Evolutionary conservation across 345 rosid genomes (phyloP).

Genomic region (Syzygium aqueum): DNA sequence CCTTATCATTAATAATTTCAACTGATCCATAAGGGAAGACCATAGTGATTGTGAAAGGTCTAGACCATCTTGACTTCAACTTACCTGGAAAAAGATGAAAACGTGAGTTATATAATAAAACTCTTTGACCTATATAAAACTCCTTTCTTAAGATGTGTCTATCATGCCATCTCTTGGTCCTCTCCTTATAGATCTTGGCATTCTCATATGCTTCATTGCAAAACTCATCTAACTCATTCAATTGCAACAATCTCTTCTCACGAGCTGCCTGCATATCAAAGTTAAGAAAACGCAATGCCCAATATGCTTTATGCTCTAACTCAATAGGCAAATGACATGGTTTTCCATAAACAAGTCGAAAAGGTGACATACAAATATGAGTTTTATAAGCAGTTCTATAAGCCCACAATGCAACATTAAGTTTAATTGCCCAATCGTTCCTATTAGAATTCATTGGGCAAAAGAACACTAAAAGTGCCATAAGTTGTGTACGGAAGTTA

Average conservation of each 20-base stretch:
- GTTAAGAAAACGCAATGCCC: background rate
- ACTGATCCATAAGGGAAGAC: background rate
- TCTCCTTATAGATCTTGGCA: background rate
- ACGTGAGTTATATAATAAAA: background rate
- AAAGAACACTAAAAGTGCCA: too few relatives aligned
- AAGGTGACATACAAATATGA: background rate
- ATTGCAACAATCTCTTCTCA: background rate
- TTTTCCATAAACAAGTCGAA: background rate
- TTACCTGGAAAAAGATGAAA: background rate
- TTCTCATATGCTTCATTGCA: background rate
- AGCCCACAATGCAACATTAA: background rate
- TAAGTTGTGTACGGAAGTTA: too few relatives aligned
- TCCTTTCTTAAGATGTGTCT: background rate
- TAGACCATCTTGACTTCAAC: background rate
- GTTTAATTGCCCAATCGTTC: background rate
- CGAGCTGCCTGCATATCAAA: background rate
- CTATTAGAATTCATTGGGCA: background rate
- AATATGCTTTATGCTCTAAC: slow-evolving; percentile 1
- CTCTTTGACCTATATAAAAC: background rate
- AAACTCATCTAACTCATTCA: background rate
- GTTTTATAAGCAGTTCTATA: background rate
- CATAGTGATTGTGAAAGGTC: background rate
- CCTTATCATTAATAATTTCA: background rate
- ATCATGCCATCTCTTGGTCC: background rate
- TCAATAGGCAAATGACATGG: background rate